Percentiles rank a stretch among this genome's conserved stretches.
Conservation (phyloP, 1,284 basidiomycete species). For the Pseudozyma hubeiensis region DNA sequence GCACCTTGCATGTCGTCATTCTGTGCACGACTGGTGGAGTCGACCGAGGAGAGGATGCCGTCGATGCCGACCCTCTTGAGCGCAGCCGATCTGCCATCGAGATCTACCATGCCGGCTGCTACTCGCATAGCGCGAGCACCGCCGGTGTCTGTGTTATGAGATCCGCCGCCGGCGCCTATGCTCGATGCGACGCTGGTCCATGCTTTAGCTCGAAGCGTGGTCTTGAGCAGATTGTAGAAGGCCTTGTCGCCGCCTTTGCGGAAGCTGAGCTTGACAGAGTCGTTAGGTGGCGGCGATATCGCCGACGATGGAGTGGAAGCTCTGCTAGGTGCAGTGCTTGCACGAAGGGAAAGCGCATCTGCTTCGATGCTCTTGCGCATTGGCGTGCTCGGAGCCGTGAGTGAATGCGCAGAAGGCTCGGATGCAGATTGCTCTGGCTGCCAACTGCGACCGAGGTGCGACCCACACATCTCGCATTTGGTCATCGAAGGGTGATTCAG, state of each 20-base stretch:
- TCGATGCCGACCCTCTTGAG: constrained; percentile 51
- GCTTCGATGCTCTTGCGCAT: constrained; percentile 34
- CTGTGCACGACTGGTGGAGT: constrained; percentile 73
- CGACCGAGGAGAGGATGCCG: constrained; percentile 37
- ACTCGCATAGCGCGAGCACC: constrained; percentile 21
- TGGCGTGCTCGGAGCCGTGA: constrained; percentile 28
- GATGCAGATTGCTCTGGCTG: constrained; percentile 19
- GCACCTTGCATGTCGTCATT: constrained; percentile 80
- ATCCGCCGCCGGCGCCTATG: background rate
- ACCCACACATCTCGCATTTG: constrained; percentile 88
- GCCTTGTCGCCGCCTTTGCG: constrained; percentile 87
- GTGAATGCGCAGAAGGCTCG: constrained; percentile 37
- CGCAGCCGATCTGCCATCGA: constrained; percentile 48
- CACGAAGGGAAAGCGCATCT: constrained; percentile 31
- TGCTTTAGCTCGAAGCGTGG: constrained; percentile 79
- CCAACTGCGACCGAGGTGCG: constrained; percentile 72
- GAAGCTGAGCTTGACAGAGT: constrained; percentile 77
- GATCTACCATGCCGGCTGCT: constrained; percentile 41
- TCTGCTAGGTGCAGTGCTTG: constrained; percentile 39
- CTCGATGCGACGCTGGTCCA: constrained; percentile 73
- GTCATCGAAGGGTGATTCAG: constrained; percentile 83
- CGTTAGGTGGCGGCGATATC: constrained; percentile 72
- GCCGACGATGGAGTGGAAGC: constrained; percentile 74
- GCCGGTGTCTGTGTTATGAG: background rate
- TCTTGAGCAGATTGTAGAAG: constrained; percentile 84